Conservation (phyloP, 2,329 filamentous ascomycete genomes). For the Nakataea oryzae region DNA sequence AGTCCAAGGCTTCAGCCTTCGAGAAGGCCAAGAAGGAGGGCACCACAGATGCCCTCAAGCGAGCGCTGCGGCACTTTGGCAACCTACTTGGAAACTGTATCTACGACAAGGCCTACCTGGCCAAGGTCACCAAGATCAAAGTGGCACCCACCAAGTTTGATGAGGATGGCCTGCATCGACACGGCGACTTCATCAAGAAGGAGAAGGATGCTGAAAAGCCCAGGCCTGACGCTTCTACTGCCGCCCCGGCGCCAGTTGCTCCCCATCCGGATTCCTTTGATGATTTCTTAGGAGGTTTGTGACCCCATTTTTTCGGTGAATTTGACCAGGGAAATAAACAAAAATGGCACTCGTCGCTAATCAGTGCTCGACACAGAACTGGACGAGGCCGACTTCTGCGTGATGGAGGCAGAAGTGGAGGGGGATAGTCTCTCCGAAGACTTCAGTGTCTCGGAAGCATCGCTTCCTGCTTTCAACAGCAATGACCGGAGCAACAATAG, state of each 20-base stretch:
- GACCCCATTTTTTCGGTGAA: slow-evolving; percentile 7
- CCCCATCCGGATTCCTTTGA: slow-evolving; percentile 35
- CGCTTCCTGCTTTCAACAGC: slow-evolving; percentile 17
- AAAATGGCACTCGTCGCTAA: too few species aligned
- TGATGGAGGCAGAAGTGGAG: slow-evolving; percentile 47
- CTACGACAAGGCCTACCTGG: slow-evolving; percentile 90
- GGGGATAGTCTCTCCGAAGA: slow-evolving; percentile 64
- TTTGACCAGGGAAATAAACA: slow-evolving; percentile 6
- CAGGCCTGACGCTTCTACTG: neutral
- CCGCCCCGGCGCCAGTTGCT: slow-evolving; percentile 6
- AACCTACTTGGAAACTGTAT: slow-evolving; percentile 98
- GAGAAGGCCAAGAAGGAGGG: slow-evolving; percentile 99
- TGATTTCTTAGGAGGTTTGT: slow-evolving; percentile 37
- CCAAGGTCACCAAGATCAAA: slow-evolving; percentile 86
- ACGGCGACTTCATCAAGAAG: slow-evolving; percentile 63
- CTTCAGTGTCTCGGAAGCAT: slow-evolving; percentile 43
- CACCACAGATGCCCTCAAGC: slow-evolving; percentile 87
- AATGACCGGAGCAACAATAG: slow-evolving; percentile 6
- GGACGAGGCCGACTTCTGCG: slow-evolving; percentile 67
- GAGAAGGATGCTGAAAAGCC: slow-evolving; percentile 23
- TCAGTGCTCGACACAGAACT: slow-evolving; percentile 38
- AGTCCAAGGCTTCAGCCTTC: slow-evolving; percentile 89
- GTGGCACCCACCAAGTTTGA: slow-evolving; percentile 67
- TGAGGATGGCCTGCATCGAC: slow-evolving; percentile 69
- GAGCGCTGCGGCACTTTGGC: slow-evolving; percentile 82